A percentile compares a stretch with the other conserved stretches of the same genome.
These are phyloP conservation scores for Trichophyton rubrum DNA, from an alignment of 2,329 filamentous ascomycete genomes.

Conservation along the genomic window DNA sequence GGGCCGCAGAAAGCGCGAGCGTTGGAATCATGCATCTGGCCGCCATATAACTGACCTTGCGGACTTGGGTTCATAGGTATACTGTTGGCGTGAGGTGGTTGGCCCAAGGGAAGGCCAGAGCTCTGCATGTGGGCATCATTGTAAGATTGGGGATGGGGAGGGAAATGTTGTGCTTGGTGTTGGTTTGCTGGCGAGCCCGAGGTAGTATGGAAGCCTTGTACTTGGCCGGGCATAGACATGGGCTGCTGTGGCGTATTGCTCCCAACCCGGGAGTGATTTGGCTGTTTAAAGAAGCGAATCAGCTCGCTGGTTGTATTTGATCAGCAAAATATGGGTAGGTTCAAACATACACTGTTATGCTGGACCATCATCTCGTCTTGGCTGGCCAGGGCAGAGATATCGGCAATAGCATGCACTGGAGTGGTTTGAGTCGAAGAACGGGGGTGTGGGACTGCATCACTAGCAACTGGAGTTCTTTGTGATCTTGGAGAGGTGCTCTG, in stretches of 20 bases:
- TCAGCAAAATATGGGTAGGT: not conserved
- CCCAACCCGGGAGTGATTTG: not conserved
- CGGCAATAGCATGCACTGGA: not conserved
- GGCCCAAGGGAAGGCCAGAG: not conserved
- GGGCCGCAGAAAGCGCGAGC: not conserved
- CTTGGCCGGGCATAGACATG: not conserved
- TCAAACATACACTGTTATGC: not conserved
- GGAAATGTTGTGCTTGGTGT: not conserved
- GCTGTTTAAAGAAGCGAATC: not conserved
- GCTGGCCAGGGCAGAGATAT: not conserved
- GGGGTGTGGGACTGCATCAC: not conserved
- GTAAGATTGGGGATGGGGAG: not conserved
- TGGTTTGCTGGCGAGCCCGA: not conserved
- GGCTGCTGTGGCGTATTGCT: constrained; percentile 2
- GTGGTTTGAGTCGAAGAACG: constrained; percentile 1
- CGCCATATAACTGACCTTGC: constrained; percentile 6
- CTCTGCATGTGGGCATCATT: not conserved
- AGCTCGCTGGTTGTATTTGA: not conserved
- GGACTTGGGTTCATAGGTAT: constrained; percentile 7
- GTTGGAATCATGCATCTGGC: not conserved
- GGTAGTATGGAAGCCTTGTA: not conserved
- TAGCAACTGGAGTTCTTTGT: not conserved
- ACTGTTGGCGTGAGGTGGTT: constrained; percentile 1
- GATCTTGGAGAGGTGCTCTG: constrained; percentile 5
- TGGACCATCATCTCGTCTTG: not conserved